Evolutionary conservation across 148 eudicot species (phyloP), one percentile per base, ranked within the genome.

Genomic region (Beta vulgaris): DNA sequence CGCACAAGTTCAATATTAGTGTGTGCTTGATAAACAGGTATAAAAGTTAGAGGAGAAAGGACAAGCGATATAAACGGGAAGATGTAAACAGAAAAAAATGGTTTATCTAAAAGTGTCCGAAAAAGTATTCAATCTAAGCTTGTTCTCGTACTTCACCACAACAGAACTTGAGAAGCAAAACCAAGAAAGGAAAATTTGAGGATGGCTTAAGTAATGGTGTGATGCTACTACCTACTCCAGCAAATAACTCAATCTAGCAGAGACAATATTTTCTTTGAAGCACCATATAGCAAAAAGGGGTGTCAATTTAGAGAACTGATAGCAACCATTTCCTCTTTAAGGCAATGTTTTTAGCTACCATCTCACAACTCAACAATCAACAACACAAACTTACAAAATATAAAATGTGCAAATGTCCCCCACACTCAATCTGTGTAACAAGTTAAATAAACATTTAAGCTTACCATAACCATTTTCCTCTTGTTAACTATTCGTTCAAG

Each of bases 381-480:
- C n/a, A 72, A 28, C 48, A 40, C 7, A n/a, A 25, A 6, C 19
- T 10, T n/a, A 6, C 31, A 6, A 58, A 21, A 72, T 6, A 57
- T 14, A 39, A 21, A 37, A 71, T 13, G 34, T 60, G 36, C 9
- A 31, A 10, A 54, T 42, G 55, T 71, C 32, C 34, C 48, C 63
- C 15, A 21, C 11, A 6, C 6, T 13, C 53, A 44, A 61, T 23
- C 43, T 37, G 13, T 8, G 19, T 39, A 26, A 54, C 34, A 67
- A 39, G 68, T 28, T 13, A 62, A 69, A 6, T 35, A 25, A 64
- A 29, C 49, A 51, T 66, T 66, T 65, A 76, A 79, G 73, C 89
- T 71, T 84, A 94, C 98, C 98, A 95, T 71, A 85, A 31, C 93
- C 93, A 92, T 64, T 87, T 89, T 82, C 98, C 93, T 58, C 73